Evolutionary conservation across 2,329 filamentous ascomycete genomes (phyloP).

Genomic region (Claviceps arundinis): DNA sequence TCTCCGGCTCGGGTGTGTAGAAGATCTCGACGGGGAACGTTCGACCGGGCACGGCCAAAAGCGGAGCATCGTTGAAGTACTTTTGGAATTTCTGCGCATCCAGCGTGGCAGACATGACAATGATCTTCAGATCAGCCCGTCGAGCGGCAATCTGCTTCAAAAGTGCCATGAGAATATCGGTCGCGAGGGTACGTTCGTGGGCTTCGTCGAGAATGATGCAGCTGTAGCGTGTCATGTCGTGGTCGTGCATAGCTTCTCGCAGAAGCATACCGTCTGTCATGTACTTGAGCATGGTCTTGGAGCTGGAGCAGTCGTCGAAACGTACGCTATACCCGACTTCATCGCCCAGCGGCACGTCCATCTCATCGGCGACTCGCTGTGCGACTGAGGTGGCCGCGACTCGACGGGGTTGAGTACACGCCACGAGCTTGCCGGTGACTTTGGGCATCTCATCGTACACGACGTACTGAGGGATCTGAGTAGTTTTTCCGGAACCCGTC

Average conservation of each 20-base stretch:
- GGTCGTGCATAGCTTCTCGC: slow-evolving; percentile 92
- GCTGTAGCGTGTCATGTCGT: slow-evolving; percentile 81
- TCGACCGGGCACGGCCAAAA: slow-evolving; percentile 86
- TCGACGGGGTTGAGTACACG: slow-evolving; percentile 93
- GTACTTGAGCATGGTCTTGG: slow-evolving; percentile 90
- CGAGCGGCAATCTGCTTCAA: slow-evolving; percentile 78
- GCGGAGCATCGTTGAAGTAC: slow-evolving; percentile 89
- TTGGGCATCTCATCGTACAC: slow-evolving; percentile 94
- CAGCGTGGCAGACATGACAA: slow-evolving; percentile 96
- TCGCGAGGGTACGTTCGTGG: slow-evolving; percentile 92
- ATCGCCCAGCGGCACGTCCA: slow-evolving; percentile 84
- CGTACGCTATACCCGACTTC: slow-evolving; percentile 98
- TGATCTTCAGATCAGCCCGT: slow-evolving; percentile 85
- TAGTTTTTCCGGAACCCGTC: slow-evolving; percentile 98
- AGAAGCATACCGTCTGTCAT: slow-evolving; percentile 99
- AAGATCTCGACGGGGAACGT: slow-evolving; percentile 97
- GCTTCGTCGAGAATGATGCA: slow-evolving; percentile 98
- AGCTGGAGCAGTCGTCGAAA: slow-evolving; percentile 88
- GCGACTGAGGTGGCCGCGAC: slow-evolving; percentile 98
- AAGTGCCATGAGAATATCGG: slow-evolving; percentile 93
- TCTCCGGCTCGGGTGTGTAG: slow-evolving; percentile 91
- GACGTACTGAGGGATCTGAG: slow-evolving; percentile 96
- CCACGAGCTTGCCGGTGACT: slow-evolving; percentile 73
- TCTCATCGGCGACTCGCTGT: slow-evolving; percentile 91
- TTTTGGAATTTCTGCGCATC: slow-evolving; percentile 96